Evolutionary conservation across 768 basidiomycete species (phyloP).

Genomic region (Polyporus arcularius): DNA sequence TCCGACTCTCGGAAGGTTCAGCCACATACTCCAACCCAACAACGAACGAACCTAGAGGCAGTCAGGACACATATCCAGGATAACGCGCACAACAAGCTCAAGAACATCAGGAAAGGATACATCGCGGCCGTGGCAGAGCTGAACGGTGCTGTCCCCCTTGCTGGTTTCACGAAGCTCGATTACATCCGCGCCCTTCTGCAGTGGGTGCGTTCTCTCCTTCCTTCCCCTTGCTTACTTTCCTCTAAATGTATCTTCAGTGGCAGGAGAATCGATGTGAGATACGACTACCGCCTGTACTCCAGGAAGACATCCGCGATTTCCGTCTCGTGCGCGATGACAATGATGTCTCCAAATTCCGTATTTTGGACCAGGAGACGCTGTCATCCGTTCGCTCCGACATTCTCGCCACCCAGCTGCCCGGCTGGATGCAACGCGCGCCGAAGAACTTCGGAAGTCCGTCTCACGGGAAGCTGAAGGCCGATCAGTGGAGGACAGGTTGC

Average conservation of each 20-base stretch:
- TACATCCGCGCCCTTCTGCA: too few species aligned
- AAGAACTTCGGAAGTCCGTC: constrained; percentile 32
- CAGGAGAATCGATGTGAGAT: too few species aligned
- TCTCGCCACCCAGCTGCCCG: constrained; percentile 19
- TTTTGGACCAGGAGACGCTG: constrained; percentile 16
- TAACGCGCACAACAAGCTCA: too few species aligned
- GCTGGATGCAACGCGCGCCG: constrained; percentile 17
- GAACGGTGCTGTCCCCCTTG: too few species aligned
- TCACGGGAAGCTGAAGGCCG: constrained; percentile 36
- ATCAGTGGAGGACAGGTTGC: constrained; percentile 37
- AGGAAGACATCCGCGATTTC: constrained; percentile 29
- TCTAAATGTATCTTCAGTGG: too few species aligned
- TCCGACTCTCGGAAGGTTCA: too few species aligned
- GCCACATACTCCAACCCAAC: too few species aligned
- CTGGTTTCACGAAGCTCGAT: too few species aligned
- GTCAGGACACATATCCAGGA: too few species aligned
- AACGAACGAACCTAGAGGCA: too few species aligned
- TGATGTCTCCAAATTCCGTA: constrained; percentile 36
- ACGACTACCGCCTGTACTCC: constrained; percentile 23
- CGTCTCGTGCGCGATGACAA: constrained; percentile 37
- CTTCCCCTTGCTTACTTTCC: too few species aligned
- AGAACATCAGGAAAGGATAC: constrained; percentile 35
- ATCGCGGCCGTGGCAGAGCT: constrained; percentile 37
- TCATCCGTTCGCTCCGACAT: background rate
- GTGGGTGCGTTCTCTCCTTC: too few species aligned